Evolutionary conservation across 768 basidiomycete genomes (phyloP), one percentile per base, ranked within the genome.

Genomic region (Tylopilus cervinicoccineus): DNA sequence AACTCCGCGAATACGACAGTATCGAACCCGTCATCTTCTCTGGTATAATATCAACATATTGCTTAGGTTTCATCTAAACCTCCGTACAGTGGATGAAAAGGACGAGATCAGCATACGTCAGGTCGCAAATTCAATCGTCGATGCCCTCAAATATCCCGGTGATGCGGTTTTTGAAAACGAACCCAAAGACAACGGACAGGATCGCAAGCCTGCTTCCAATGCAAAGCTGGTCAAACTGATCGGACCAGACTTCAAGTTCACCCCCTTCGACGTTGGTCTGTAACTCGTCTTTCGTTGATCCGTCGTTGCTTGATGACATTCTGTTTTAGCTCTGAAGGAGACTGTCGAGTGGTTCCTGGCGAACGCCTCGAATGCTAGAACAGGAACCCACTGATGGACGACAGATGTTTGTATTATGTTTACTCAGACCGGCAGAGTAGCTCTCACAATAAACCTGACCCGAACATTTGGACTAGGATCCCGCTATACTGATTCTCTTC

Each of bases 191-290:
- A 95, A 98, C 60, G 93, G 95, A 2, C 94, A 97, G 67, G 94
- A 85, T 79, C 84, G 93, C 57, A 97, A 97, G 71, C 93, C 94
- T 1, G 94, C 94, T 16, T 92, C 91, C 31, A 98, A 98, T 70
- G 82, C 79, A 61, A 95, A 94, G 67, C 73, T 96, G 6, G 63
- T 90, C 41, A 70, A 69, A n/a, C 71, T 88, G 44, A 82, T 93
- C 42, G 85, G 85, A 24, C 38, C 57, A 0, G 83, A 73, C 5
- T 96, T 94, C 73, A 61, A 86, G 67, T 97, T 97, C 69, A 96
- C 93, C 26, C 93, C 93, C 8, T 95, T 98, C 65, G 80, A 92
- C 27, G 53, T 80, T 66, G 89, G 89, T 89, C 53, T 34, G 74
- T 66, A 17, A 22, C 41, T 26, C 33, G 19, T 28, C 10, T 27